A percentile compares a stretch with the other conserved stretches of the same genome.
phyloP scores from a whole-genome alignment of 257 asterid species.

The Perilla frutescens region DNA sequence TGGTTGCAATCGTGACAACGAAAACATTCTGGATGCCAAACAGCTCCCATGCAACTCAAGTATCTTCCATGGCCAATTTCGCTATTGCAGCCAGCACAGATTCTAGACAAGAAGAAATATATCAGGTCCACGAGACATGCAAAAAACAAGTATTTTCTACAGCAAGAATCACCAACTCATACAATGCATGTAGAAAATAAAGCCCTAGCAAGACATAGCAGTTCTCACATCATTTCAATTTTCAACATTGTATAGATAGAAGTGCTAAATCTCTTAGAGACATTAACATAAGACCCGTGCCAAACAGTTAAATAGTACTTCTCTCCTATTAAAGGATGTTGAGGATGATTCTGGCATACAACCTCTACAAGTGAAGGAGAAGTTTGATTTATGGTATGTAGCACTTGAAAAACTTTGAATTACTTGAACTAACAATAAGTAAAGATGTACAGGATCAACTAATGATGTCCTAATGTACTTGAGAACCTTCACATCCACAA shows the following conservation, averaged over 20 bases:
- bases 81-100: constrained; percentile 88
- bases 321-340: not conserved
- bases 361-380: not conserved
- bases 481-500: not conserved
- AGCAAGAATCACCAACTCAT: constrained; percentile 1
- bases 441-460: not conserved
- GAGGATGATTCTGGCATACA: constrained; percentile 7
- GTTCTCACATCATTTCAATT: constrained; percentile 9
- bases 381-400: constrained; percentile 1
- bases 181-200: not conserved
- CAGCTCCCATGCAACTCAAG: constrained; percentile 91
- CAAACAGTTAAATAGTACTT: not conserved
- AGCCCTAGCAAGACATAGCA: constrained; percentile 13
- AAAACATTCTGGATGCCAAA: constrained; percentile 99
- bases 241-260: not conserved
- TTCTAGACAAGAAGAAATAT: constrained; percentile 50
- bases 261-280: not conserved
- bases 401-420: not conserved
- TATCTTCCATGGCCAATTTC: constrained; percentile 95
- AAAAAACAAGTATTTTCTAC: not conserved
- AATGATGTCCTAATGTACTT: not conserved
- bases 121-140: constrained; percentile 17
- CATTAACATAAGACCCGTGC: not conserved
- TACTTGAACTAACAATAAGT: constrained; percentile 11
- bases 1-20: constrained; percentile 76